phyloP scores from a whole-genome alignment of 2,329 filamentous ascomycete genomes.

The Aspergillus pseudoterreus region DNA sequence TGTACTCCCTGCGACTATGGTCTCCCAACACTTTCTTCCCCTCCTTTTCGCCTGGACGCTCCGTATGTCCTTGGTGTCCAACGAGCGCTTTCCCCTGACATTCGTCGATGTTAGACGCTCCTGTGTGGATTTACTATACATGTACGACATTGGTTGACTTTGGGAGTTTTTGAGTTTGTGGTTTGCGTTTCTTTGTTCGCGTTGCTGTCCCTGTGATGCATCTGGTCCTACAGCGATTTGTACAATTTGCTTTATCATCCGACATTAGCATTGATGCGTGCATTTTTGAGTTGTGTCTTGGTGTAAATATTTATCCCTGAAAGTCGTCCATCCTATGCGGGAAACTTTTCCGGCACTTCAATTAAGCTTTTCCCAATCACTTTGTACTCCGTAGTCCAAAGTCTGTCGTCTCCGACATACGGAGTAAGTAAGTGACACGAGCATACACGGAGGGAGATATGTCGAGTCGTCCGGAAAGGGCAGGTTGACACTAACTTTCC shows the following conservation, averaged over 20 bases:
- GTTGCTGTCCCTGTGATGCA: not conserved
- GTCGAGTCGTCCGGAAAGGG: no score
- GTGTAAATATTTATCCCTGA: not conserved
- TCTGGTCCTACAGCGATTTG: not conserved
- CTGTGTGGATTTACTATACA: constrained; percentile 3
- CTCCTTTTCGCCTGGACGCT: not conserved
- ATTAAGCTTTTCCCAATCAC: not conserved
- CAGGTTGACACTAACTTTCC: no score
- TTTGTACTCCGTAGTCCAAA: not conserved
- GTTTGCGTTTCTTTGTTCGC: not conserved
- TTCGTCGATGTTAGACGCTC: constrained; percentile 5
- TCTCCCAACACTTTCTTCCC: not conserved
- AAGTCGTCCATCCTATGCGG: not conserved
- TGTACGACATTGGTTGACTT: constrained; percentile 6
- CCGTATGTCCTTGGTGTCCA: not conserved
- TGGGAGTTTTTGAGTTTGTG: not conserved
- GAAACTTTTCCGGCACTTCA: not conserved
- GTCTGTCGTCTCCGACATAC: no score
- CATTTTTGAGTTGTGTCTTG: not conserved
- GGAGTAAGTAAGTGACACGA: no score
- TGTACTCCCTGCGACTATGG: not conserved
- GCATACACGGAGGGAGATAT: no score
- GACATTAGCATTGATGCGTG: not conserved
- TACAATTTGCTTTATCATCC: not conserved
- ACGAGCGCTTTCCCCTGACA: not conserved